A percentile compares a stretch with the other conserved stretches of the same genome.
Evolutionary conservation across 495 filamentous ascomycete genomes (phyloP).

Genomic region (Penicillium diatomitis): DNA sequence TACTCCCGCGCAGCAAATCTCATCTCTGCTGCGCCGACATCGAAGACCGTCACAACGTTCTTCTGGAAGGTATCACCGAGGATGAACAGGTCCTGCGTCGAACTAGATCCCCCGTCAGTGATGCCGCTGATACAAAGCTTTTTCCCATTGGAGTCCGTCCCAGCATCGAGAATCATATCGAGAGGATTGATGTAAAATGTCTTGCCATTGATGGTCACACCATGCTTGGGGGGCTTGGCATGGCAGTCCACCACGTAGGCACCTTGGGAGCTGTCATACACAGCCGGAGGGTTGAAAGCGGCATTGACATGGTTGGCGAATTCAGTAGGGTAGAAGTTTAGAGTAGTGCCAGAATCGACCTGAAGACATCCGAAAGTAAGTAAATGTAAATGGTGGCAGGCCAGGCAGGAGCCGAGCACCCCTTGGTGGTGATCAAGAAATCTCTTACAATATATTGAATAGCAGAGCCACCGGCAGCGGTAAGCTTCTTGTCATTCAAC

Average conservation of each 20-base stretch:
- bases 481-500: conserved; percentile 16
- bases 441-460: conserved; percentile 19
- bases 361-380: background rate
- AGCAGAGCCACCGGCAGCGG: conserved; percentile 8
- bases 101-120: conserved; percentile 28
- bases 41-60: conserved; percentile 44
- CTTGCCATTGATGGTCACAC: conserved; percentile 39
- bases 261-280: conserved; percentile 32
- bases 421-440: background rate
- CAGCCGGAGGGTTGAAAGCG: conserved; percentile 46
- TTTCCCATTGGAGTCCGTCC: conserved; percentile 22
- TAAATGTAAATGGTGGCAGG: background rate
- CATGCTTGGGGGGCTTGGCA: conserved; percentile 44
- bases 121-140: conserved; percentile 42
- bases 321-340: conserved; percentile 28
- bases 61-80: conserved; percentile 57
- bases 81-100: conserved; percentile 24
- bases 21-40: conserved; percentile 25
- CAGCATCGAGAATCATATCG: conserved; percentile 43
- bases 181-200: conserved; percentile 44
- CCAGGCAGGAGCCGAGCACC: background rate
- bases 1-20: conserved; percentile 16
- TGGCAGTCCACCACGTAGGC: conserved; percentile 47
- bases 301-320: conserved; percentile 43
- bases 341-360: conserved; percentile 36